Evolutionary conservation across 164 flowering plant genomes (phyloP).

Genomic region (Aristolochia californica): DNA sequence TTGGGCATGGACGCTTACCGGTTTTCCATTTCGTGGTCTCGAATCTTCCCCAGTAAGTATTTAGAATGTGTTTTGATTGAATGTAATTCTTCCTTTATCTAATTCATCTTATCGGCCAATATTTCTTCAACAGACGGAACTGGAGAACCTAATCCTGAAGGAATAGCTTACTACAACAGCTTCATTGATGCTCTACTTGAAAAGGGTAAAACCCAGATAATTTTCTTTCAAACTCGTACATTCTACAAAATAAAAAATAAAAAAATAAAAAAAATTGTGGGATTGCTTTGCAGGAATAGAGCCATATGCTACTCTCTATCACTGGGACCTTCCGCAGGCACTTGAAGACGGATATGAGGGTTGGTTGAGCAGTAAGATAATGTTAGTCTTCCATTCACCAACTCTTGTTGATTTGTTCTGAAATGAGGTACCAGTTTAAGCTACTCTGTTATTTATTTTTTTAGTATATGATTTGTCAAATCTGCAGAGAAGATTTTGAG

Average conservation of each 20-base stretch:
- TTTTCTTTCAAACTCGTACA: neutral
- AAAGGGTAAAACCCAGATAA: slow-evolving; percentile 35
- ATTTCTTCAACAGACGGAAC: slow-evolving; percentile 52
- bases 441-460: neutral
- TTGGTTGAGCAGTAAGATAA: slow-evolving; percentile 48
- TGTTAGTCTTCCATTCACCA: slow-evolving; percentile 60
- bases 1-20: slow-evolving; percentile 89
- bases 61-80: neutral
- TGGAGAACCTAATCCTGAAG: slow-evolving; percentile 63
- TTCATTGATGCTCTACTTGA: slow-evolving; percentile 67
- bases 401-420: too few relatives aligned
- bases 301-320: slow-evolving; percentile 76
- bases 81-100: neutral
- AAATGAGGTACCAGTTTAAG: neutral
- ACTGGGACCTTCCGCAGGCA: slow-evolving; percentile 90
- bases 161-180: slow-evolving; percentile 66
- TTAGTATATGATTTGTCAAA: neutral
- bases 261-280: neutral
- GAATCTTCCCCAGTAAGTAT: slow-evolving; percentile 75
- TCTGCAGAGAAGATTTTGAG: slow-evolving; percentile 63
- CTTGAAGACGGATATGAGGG: slow-evolving; percentile 81
- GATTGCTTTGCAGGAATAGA: slow-evolving; percentile 43
- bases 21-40: slow-evolving; percentile 87
- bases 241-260: neutral
- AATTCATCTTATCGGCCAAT: neutral